Evolutionary conservation across 345 rosid genomes (phyloP).

Genomic region (Salix caprea): DNA sequence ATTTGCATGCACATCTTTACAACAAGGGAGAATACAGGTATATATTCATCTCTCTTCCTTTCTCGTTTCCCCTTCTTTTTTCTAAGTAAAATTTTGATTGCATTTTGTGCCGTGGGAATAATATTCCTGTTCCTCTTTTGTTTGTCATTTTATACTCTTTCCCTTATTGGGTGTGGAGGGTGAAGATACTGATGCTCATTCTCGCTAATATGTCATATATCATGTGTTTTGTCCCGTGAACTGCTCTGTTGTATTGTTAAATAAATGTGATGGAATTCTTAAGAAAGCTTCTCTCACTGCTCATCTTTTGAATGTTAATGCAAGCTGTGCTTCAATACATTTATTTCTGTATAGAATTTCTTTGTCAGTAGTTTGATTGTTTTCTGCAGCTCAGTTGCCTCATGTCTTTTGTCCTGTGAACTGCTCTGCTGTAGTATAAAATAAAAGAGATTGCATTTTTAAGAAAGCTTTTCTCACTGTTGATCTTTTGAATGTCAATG

Average conservation of each 20-base stretch:
- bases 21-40: conserved; percentile 97
- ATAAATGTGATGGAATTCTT: background rate
- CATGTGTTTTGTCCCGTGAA: conserved; percentile 5
- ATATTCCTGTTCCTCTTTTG: background rate
- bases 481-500: background rate
- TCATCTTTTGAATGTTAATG: background rate
- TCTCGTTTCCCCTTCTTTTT: conserved; percentile 1
- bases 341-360: background rate
- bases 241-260: background rate
- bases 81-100: background rate
- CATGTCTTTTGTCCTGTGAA: conserved; percentile 5
- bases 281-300: background rate
- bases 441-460: background rate
- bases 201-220: conserved; percentile 1
- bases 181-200: background rate
- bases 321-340: background rate
- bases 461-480: background rate
- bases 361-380: conserved; percentile 27
- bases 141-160: background rate
- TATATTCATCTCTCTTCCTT: background rate
- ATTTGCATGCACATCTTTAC: conserved; percentile 91
- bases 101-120: background rate
- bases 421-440: background rate
- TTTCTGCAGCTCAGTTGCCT: conserved; percentile 70
- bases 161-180: background rate